Evolutionary conservation across 1,284 basidiomycete species (phyloP), one percentile per base, ranked within the genome.

Genomic region (Afroboletus lepidellus): DNA sequence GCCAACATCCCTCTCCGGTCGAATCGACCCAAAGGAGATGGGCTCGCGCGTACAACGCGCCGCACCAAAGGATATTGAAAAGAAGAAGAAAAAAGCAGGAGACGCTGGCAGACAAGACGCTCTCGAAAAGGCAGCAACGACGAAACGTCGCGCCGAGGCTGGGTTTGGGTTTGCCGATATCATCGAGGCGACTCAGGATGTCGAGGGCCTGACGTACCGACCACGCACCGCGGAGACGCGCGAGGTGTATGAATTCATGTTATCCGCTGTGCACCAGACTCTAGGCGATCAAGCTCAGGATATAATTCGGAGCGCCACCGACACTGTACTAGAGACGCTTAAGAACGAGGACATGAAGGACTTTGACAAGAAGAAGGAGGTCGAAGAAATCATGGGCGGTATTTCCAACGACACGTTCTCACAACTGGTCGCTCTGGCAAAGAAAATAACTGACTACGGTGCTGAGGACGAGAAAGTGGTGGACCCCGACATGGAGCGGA

Each of bases 241-340:
- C 16, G 90, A 97, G 62, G 90, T 95, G 3, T 99, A 98, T 74
- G 92, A 98, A 69, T 83, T 98, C 58, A 88, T 99, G 56, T 79
- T 99, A 15, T 85, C 89, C 11, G 74, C 85, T 34, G 88, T 98
- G 0, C 92, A 97, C 67, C 79, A 80, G 12, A 76, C 84, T 3
- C 80, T 99, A 11, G 96, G 96, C 1, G 97, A 98, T 73, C 94
- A 97, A 68, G 92, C 94, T 0, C 92, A 94, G 66, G 96, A 98
- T 58, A 87, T 99, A 60, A 86, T 99, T 46, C 87, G 96, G 23
- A 94, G 90, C 57, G 97, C 97, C 5, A 89, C 97, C 16, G 96
- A 99, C 71, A 84, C 84, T 1, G 87, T 95, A 1, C 76, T 99
- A 46, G 94, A 97, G 73, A 82, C 84, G 5, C 80, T 99, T 63